Evolutionary conservation across 768 basidiomycete genomes (phyloP).

Genomic region (Lactarius tabidus): DNA sequence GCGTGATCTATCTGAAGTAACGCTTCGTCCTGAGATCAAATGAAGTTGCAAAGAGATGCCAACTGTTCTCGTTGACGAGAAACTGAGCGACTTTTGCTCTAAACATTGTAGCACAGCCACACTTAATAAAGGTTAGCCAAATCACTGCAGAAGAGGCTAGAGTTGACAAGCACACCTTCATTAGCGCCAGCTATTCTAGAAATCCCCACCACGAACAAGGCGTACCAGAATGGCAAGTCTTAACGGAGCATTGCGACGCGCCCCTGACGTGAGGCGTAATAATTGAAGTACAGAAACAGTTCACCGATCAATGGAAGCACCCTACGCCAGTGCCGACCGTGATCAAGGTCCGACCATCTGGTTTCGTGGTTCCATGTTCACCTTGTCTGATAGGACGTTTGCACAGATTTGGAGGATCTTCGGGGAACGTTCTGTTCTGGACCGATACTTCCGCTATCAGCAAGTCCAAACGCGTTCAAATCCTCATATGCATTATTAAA

Average conservation of each 20-base stretch:
- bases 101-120: slow-evolving; percentile 21
- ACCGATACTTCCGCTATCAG: slow-evolving; percentile 28
- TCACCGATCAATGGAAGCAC: slow-evolving; percentile 27
- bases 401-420: slow-evolving; percentile 30
- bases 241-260: neutral
- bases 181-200: slow-evolving; percentile 23
- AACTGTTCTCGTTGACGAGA: slow-evolving; percentile 23
- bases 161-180: neutral
- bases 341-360: slow-evolving; percentile 15
- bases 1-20: neutral
- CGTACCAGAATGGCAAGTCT: slow-evolving; percentile 20
- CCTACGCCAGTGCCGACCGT: slow-evolving; percentile 20
- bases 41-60: slow-evolving; percentile 26
- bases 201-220: slow-evolving; percentile 10
- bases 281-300: slow-evolving; percentile 26
- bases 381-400: neutral
- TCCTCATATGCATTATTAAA: neutral
- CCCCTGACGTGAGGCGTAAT: neutral
- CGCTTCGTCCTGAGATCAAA: neutral
- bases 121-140: slow-evolving; percentile 13
- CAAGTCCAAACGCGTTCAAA: neutral
- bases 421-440: slow-evolving; percentile 9
- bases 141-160: neutral
- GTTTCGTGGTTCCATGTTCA: neutral
- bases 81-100: slow-evolving; percentile 30